These are phyloP conservation scores for Botrytis byssoidea DNA, from an alignment of 2,329 filamentous ascomycete species.

Conservation along the genomic window DNA sequence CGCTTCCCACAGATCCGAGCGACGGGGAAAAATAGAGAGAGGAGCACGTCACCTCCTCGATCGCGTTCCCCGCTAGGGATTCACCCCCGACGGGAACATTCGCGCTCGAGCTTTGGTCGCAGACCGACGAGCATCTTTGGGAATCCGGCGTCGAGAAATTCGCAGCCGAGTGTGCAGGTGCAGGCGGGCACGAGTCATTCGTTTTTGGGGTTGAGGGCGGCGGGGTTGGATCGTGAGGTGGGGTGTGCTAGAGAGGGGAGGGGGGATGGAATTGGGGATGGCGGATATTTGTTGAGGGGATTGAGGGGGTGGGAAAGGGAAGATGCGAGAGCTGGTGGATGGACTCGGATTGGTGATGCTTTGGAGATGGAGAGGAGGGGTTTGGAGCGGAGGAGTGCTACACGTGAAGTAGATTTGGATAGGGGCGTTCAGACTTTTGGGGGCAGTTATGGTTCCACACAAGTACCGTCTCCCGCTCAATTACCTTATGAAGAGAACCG, in stretches of 20 bases:
- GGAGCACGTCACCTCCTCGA: neutral
- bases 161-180: slow-evolving; percentile 33
- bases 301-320: slow-evolving; percentile 19
- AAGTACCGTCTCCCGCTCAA: neutral
- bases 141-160: slow-evolving; percentile 32
- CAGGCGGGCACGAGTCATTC: slow-evolving; percentile 36
- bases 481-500: neutral
- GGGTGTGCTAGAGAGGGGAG: slow-evolving; percentile 29
- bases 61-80: slow-evolving; percentile 11
- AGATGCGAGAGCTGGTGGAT: slow-evolving; percentile 23
- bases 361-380: neutral
- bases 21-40: neutral
- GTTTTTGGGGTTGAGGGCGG: slow-evolving; percentile 32
- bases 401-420: slow-evolving; percentile 4
- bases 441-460: neutral
- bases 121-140: slow-evolving; percentile 32
- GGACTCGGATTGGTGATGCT: neutral
- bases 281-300: slow-evolving; percentile 11
- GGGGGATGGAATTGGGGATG: slow-evolving; percentile 21
- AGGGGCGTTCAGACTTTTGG: slow-evolving; percentile 9
- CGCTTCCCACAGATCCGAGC: slow-evolving; percentile 25
- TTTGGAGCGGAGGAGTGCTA: neutral
- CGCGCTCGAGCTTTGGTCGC: slow-evolving; percentile 39
- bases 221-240: slow-evolving; percentile 33
- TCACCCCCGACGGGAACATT: slow-evolving; percentile 30